A percentile compares a stretch with the other conserved stretches of the same genome.
These are phyloP conservation scores for Pythium apleroticum DNA, from an alignment of 352 stramenopile species.

Conservation along the genomic window DNA sequence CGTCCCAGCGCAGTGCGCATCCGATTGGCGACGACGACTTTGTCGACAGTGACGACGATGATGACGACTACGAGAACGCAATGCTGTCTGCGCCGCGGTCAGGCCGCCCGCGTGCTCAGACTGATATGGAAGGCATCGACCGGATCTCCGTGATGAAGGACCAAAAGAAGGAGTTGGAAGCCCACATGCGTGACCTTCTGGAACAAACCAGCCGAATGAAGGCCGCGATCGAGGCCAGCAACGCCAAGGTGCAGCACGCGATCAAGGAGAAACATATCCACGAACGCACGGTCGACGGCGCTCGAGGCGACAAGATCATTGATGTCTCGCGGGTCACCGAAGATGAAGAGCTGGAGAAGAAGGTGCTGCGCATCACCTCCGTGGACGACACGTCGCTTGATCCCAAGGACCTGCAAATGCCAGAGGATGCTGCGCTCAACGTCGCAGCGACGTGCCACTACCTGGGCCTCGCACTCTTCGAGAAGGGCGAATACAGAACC, in stretches of 20 bases:
- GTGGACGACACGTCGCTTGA: slow-evolving; percentile 29
- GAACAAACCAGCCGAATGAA: slow-evolving; percentile 54
- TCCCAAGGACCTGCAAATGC: slow-evolving; percentile 20
- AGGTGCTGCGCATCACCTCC: slow-evolving; percentile 42
- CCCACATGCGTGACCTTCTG: slow-evolving; percentile 64
- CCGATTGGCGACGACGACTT: slow-evolving; percentile 15
- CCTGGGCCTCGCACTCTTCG: slow-evolving; percentile 64
- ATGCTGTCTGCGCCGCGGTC: not conserved
- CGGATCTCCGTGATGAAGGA: slow-evolving; percentile 63
- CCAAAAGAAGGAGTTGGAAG: slow-evolving; percentile 68
- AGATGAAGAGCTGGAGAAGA: slow-evolving; percentile 35
- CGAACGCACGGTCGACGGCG: slow-evolving; percentile 38
- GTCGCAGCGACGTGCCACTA: slow-evolving; percentile 73
- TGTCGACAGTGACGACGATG: slow-evolving; percentile 35
- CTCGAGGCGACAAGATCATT: slow-evolving; percentile 61
- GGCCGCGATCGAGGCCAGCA: slow-evolving; percentile 48
- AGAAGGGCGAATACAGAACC: slow-evolving; percentile 58
- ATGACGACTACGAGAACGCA: slow-evolving; percentile 14
- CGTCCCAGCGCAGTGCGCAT: slow-evolving; percentile 12
- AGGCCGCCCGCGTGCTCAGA: slow-evolving; percentile 57
- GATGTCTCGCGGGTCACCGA: slow-evolving; percentile 65
- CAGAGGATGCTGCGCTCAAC: slow-evolving; percentile 53
- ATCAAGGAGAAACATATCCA: slow-evolving; percentile 37
- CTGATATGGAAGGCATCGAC: slow-evolving; percentile 53
- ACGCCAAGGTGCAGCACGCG: slow-evolving; percentile 42